A percentile compares a stretch with the other conserved stretches of the same genome.
Conservation (phyloP, 805 yeast genomes). For the Candida gorgasii region DNA sequence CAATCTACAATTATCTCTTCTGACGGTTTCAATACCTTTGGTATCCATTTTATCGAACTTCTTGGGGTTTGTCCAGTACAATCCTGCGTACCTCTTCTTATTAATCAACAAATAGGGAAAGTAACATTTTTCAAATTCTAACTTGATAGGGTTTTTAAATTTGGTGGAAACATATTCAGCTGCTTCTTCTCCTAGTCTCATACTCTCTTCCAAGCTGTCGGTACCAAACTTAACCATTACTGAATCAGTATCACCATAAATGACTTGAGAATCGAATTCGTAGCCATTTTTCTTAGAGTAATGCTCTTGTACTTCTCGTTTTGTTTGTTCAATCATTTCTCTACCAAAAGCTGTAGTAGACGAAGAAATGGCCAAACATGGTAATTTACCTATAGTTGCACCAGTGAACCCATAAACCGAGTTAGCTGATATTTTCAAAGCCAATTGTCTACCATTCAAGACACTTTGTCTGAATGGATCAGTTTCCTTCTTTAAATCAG, state of each 20-base stretch:
- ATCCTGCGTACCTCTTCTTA: constrained; percentile 95
- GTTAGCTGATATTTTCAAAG: constrained; percentile 93
- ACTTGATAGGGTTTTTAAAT: constrained; percentile 83
- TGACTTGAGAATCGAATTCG: constrained; percentile 82
- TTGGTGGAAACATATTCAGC: constrained; percentile 81
- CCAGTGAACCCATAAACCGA: constrained; percentile 99
- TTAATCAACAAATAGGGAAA: constrained; percentile 92
- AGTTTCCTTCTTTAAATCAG: constrained; percentile 85
- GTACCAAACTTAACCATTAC: constrained; percentile 98
- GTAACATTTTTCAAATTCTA: constrained; percentile 96
- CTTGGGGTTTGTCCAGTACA: constrained; percentile 92
- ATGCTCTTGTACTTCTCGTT: constrained; percentile 76
- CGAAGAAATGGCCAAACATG: constrained; percentile 94
- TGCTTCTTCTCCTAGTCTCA: constrained; percentile 92
- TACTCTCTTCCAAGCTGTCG: constrained; percentile 74
- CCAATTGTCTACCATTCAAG: constrained; percentile 94
- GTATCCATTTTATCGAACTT: constrained; percentile 96
- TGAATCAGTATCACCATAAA: constrained; percentile 98
- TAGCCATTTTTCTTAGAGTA: constrained; percentile 83
- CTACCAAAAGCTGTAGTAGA: constrained; percentile 96
- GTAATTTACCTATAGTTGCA: constrained; percentile 95
- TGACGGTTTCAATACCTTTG: constrained; percentile 96
- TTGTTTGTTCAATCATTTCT: constrained; percentile 93
- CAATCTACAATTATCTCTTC: constrained; percentile 94
- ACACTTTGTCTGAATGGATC: constrained; percentile 95